Conservation (phyloP, 2,329 filamentous ascomycete species). For the Aspergillus uvarum region DNA sequence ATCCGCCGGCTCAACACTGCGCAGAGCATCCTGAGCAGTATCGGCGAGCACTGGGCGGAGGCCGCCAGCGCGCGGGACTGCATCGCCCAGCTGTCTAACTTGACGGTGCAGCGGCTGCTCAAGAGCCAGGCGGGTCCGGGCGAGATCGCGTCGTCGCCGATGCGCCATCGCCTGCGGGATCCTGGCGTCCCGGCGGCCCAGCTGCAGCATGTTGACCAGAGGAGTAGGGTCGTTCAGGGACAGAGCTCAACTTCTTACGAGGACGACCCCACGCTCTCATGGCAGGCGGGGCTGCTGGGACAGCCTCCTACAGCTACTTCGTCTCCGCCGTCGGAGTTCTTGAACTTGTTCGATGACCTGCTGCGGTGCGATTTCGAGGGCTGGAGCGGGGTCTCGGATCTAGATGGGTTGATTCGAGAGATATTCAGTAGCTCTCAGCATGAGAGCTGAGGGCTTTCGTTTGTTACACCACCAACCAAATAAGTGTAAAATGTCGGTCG, state of each 20-base stretch:
- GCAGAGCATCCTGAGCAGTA: slow-evolving; percentile 51
- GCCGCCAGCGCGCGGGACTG: slow-evolving; percentile 38
- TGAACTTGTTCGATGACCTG: slow-evolving; percentile 24
- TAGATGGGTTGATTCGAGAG: slow-evolving; percentile 33
- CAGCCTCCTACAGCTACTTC: too few species aligned
- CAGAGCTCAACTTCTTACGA: background rate
- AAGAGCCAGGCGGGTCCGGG: slow-evolving; percentile 5
- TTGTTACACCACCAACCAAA: too few species aligned
- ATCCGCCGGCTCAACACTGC: slow-evolving; percentile 45
- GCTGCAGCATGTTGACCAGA: background rate
- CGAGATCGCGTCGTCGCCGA: background rate
- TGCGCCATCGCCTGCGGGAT: background rate
- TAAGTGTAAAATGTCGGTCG: too few species aligned
- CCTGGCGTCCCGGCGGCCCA: background rate
- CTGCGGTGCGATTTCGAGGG: slow-evolving; percentile 26
- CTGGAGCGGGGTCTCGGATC: slow-evolving; percentile 27
- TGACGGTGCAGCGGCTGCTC: slow-evolving; percentile 27
- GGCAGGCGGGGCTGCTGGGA: background rate
- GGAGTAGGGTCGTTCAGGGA: background rate
- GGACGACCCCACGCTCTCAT: background rate
- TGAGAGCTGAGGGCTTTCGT: background rate
- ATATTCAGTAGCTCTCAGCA: slow-evolving; percentile 19
- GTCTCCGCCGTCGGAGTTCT: background rate
- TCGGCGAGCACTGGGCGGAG: slow-evolving; percentile 54
- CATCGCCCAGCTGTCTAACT: slow-evolving; percentile 29